These are phyloP conservation scores for Fusarium pseudocircinatum DNA, from an alignment of 2,329 filamentous ascomycete species.

Conservation along the genomic window DNA sequence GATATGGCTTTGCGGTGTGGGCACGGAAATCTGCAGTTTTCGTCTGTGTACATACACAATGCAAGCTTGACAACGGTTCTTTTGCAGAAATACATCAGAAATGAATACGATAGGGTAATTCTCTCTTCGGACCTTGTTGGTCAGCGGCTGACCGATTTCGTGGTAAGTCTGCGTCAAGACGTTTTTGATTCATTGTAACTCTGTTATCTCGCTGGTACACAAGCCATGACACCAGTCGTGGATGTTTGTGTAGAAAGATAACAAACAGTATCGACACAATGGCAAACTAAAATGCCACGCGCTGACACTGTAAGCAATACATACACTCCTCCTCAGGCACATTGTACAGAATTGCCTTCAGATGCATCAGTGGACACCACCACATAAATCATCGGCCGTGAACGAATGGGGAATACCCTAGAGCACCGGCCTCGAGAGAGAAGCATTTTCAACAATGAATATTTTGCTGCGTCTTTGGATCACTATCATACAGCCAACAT, in stretches of 20 bases:
- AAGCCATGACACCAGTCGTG: background rate
- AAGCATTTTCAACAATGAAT: background rate
- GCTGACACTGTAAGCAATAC: background rate
- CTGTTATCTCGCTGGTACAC: background rate
- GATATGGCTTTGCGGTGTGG: constrained; percentile 2
- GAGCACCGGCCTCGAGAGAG: background rate
- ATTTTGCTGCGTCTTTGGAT: background rate
- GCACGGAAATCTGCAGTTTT: constrained; percentile 11
- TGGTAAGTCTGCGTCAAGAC: background rate
- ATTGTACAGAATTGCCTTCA: background rate
- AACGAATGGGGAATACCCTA: background rate
- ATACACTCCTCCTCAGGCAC: background rate
- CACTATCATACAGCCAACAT: background rate
- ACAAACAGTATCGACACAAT: background rate
- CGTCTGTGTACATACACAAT: background rate
- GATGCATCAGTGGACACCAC: background rate
- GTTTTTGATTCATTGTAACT: constrained; percentile 16
- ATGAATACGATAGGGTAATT: constrained; percentile 14
- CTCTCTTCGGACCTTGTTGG: background rate
- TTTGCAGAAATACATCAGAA: constrained; percentile 9
- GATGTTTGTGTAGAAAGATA: background rate
- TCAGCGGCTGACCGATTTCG: constrained; percentile 26
- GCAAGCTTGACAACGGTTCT: constrained; percentile 16
- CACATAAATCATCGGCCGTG: background rate
- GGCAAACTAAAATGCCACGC: constrained; percentile 3